Base-by-base conservation (phyloP, 495 filamentous ascomycete genomes). In the Xylaria castorea region DNA sequence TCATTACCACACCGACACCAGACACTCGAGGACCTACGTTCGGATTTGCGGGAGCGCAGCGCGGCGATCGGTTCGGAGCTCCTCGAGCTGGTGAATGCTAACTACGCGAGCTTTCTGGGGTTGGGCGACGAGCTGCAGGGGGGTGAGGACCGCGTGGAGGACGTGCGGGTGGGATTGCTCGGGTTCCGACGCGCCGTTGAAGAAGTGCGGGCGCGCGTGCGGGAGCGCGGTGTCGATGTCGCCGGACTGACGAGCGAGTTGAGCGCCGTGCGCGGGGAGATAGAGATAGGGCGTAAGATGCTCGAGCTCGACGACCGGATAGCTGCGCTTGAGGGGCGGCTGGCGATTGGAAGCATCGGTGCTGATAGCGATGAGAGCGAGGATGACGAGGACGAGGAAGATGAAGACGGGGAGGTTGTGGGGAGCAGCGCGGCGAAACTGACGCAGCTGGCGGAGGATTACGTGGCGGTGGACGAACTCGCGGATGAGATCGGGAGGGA, bases 61-160 rank as follows among this genome's bases (percentile, higher is more conserved):
- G 88, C 92, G 73, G 85, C 90, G 22, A 88, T 98, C 62, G 91
- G 89, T 72, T 90, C 91, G 68, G 95, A 99, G 80, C 84, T 99
- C 11, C 85, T 98, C 5, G 95, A 97, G 79, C 88, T 98, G 1
- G 95, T 99, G 72, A 98, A 98, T 78, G 86, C 91, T 40, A 95
- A 98, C 80, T 98, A 98, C 79, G 89, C 92, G 51, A 93, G 95
- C 74, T 98, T 98, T 75, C 79, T 99, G 2, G 90, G 89, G 6
- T 82, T 99, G 0, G 96, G 97, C 0, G 89, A 87, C 38, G 92
- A 93, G 77, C 82, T 99, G 50, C 89, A 89, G 62, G 95, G 95
- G 0, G 97, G 97, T 2, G 95, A 97, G 75, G 94, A 97, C 78
- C 93, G 91, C 79, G 90, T 97, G 3, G 95, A 97, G 81, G 94